These are phyloP conservation scores for Bacterosira constricta DNA, from an alignment of 108 stramenopile species.

Conservation along the genomic window DNA sequence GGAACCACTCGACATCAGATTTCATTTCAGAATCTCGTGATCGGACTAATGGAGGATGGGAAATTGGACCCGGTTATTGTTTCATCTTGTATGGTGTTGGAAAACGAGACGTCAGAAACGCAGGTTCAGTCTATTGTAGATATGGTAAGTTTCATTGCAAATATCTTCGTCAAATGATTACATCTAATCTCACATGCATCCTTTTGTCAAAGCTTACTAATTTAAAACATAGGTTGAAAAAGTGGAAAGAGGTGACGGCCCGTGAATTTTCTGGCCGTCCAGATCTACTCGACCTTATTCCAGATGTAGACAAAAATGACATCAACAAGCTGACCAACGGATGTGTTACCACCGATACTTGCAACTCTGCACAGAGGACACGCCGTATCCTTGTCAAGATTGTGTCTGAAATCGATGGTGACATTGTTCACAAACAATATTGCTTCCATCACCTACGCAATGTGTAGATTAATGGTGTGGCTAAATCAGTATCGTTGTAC, in stretches of 20 bases:
- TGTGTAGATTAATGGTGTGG: background rate
- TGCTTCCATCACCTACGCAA: background rate
- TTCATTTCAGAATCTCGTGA: background rate
- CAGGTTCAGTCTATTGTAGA: background rate
- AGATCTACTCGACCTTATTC: too few relatives aligned
- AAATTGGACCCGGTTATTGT: background rate
- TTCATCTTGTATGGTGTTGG: background rate
- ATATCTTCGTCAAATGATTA: too few relatives aligned
- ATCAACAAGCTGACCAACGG: too few relatives aligned
- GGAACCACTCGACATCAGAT: background rate
- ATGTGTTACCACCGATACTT: slow-evolving; percentile 4
- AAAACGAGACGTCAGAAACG: background rate
- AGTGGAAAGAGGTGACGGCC: too few relatives aligned
- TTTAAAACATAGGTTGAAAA: too few relatives aligned
- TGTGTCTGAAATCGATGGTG: background rate
- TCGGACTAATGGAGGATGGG: slow-evolving; percentile 2
- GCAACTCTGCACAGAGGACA: background rate
- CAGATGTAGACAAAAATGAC: too few relatives aligned
- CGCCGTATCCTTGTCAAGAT: background rate
- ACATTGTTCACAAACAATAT: background rate
- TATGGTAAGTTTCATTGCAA: too few relatives aligned
- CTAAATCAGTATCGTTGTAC: background rate
- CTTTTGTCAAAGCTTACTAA: too few relatives aligned
- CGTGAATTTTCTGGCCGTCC: too few relatives aligned
- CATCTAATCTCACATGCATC: too few relatives aligned